Evolutionary conservation across 2,329 filamentous ascomycete species (phyloP).

Genomic region (Microcyclospora pomicola): DNA sequence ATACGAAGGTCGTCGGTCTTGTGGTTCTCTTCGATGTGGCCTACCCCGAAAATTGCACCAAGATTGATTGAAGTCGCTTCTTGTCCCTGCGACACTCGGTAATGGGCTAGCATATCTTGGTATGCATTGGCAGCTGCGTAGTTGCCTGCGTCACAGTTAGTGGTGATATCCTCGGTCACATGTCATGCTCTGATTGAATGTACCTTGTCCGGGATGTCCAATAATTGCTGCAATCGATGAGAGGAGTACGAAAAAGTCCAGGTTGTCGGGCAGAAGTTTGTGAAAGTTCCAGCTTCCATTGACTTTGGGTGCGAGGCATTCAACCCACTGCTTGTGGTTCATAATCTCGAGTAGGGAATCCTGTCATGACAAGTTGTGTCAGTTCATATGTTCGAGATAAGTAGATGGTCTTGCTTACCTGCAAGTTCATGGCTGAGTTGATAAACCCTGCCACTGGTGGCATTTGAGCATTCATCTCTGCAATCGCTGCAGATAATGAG

Average conservation of each 20-base stretch:
- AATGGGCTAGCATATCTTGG: slow-evolving; percentile 11
- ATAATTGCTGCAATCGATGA: slow-evolving; percentile 9
- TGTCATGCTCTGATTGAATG: too few species aligned
- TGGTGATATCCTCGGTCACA: too few species aligned
- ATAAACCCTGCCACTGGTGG: slow-evolving; percentile 7
- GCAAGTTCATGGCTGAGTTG: slow-evolving; percentile 21
- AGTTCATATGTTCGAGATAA: neutral
- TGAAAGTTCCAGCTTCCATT: slow-evolving; percentile 15
- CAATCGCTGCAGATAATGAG: neutral
- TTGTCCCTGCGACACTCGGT: slow-evolving; percentile 12
- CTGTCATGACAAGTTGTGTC: too few species aligned
- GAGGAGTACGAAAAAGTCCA: slow-evolving; percentile 19
- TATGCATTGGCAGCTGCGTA: slow-evolving; percentile 13
- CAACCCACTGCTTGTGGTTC: slow-evolving; percentile 11
- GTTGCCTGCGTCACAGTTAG: too few species aligned
- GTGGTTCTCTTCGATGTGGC: slow-evolving; percentile 12
- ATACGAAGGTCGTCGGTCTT: too few species aligned
- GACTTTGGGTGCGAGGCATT: slow-evolving; percentile 19
- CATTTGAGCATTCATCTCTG: neutral
- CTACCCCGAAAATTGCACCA: slow-evolving; percentile 17
- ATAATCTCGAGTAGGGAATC: slow-evolving; percentile 1
- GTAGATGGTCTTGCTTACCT: too few species aligned
- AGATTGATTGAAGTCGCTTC: slow-evolving; percentile 14
- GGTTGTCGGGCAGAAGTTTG: slow-evolving; percentile 4
- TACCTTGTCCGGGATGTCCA: slow-evolving; percentile 9